Evolutionary conservation across 2,329 filamentous ascomycete genomes (phyloP).

Genomic region (Fusarium sp.): DNA sequence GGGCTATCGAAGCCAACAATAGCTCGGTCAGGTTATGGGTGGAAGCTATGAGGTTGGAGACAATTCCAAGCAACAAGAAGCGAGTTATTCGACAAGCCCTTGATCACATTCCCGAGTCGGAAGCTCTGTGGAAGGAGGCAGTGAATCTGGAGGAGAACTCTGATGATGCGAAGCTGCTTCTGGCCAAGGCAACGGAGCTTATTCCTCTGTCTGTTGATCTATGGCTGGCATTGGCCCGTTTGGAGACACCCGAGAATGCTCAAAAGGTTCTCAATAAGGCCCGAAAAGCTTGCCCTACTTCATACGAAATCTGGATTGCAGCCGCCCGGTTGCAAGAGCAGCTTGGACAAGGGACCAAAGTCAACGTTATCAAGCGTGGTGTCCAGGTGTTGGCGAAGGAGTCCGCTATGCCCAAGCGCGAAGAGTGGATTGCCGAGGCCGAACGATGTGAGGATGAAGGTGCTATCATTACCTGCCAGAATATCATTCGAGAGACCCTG

Average conservation of each 20-base stretch:
- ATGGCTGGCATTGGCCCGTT: conserved; percentile 92
- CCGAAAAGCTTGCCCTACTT: conserved; percentile 92
- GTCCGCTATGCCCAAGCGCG: conserved; percentile 95
- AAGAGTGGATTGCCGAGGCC: conserved; percentile 96
- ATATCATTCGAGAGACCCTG: conserved; percentile 92
- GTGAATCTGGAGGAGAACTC: conserved; percentile 95
- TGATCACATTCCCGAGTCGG: conserved; percentile 93
- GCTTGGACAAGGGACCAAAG: conserved; percentile 80
- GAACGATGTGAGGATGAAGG: conserved; percentile 96
- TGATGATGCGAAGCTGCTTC: conserved; percentile 86
- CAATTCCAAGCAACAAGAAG: conserved; percentile 87
- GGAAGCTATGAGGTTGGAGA: conserved; percentile 93
- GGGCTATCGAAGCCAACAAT: conserved; percentile 93
- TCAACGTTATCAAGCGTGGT: conserved; percentile 95
- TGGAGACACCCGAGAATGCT: conserved; percentile 92
- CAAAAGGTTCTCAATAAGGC: conserved; percentile 96
- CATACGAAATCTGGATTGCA: conserved; percentile 96
- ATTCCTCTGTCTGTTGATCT: conserved; percentile 94
- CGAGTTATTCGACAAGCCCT: conserved; percentile 92
- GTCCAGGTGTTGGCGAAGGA: conserved; percentile 90
- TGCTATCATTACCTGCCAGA: conserved; percentile 86
- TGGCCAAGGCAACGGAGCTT: conserved; percentile 95
- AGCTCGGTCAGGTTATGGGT: conserved; percentile 93
- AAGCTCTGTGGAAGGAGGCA: conserved; percentile 97
- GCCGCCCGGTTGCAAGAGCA: conserved; percentile 93